Evolutionary conservation across 202 grass and related monocot genomes (phyloP), one percentile per base, ranked within the genome.

Genomic region (Elaeis oleifera): DNA sequence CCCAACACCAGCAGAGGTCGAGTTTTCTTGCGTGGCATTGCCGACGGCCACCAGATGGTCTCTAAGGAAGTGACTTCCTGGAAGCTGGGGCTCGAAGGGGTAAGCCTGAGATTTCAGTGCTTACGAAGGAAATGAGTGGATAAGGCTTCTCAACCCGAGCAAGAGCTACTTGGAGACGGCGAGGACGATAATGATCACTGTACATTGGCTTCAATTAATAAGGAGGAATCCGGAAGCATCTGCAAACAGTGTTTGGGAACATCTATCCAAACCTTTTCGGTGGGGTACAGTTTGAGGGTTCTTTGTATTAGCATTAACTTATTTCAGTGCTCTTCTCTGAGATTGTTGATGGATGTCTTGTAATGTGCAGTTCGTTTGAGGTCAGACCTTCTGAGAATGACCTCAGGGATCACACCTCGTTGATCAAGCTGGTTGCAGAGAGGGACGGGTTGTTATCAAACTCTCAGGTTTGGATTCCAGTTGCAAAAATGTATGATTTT

Each of bases 161-260:
- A 80, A 70, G n/a, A 72, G 51, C 21, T 68, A 68, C 64, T 91
- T 89, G 28, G 54, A 32, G 19, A 27, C 2, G 0, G 54, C 84
- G 58, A 49, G 88, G 72, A 73, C 61, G 9, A 57, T 89, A 28
- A 66, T 97, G 66, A 86, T 97, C 48, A 89, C 71, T 0, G 53
- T 66, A 49, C 77, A 78, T 54, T 78, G 83, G 63, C 78, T 97
- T 67, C 88, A 97, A 53, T 92, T 92, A 71, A 31, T 92, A n/a
- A 84, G 63, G 50, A 91, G 76, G 78, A 97, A 86, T 56, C 84
- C 87, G 0, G 57, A 81, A 49, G 76, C 84, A 16, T n/a, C 59
- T 1, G 85, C 86, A 53, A 97, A 86, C 55, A 80, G 54, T 44
- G 18, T 89, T 54, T 89, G 94, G 94, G 84, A 50, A 60, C 81